These are phyloP conservation scores for Dothiorella sarmentorum DNA, from an alignment of 2,329 filamentous ascomycete genomes.

Conservation along the genomic window DNA sequence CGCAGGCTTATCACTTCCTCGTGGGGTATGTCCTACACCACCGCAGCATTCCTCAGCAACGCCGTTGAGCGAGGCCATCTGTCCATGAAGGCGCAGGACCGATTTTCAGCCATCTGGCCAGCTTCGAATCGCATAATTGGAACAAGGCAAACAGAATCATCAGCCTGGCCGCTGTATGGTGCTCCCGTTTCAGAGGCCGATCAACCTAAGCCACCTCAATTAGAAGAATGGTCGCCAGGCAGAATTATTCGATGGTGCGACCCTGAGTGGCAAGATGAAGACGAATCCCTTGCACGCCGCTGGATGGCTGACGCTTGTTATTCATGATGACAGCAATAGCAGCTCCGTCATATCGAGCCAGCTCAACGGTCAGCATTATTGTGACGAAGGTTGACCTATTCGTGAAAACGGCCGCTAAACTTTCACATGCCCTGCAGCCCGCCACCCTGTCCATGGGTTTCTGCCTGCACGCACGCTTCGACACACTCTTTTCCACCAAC, in stretches of 20 bases:
- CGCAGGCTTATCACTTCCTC: not conserved
- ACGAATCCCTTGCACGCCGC: not conserved
- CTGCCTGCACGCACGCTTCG: no score
- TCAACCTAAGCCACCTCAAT: not conserved
- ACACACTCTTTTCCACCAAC: no score
- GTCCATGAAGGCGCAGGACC: not conserved
- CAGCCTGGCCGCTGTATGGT: not conserved
- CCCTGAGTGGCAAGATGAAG: not conserved
- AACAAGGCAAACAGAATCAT: not conserved
- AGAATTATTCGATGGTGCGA: not conserved
- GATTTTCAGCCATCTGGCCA: not conserved
- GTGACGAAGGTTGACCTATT: not conserved
- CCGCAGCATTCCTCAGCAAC: not conserved
- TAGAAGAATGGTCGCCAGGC: not conserved
- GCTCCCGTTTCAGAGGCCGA: not conserved
- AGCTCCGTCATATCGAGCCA: no score
- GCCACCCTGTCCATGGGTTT: not conserved
- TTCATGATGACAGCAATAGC: slow-evolving; percentile 8
- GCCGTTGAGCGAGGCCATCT: not conserved
- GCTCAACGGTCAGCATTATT: not conserved
- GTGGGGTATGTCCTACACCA: not conserved
- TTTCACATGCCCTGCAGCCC: not conserved
- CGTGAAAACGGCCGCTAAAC: not conserved
- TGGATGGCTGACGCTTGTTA: not conserved
- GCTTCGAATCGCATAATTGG: not conserved